Evolutionary conservation across 164 flowering plant species (phyloP).

Genomic region (Tetracentron sinense): DNA sequence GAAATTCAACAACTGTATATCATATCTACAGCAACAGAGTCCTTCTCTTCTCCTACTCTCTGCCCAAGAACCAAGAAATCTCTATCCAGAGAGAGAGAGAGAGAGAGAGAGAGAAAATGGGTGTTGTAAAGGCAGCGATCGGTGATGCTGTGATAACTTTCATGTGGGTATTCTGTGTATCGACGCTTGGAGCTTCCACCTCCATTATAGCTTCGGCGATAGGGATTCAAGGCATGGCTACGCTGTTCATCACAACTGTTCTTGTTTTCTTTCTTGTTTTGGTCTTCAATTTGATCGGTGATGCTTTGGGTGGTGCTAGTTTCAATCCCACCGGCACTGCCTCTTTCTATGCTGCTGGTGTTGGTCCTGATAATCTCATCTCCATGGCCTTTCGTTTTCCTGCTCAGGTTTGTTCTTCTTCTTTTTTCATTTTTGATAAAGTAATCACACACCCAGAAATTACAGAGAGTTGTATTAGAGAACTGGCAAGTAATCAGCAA

Average conservation of each 20-base stretch:
- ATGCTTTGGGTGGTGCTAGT: constrained; percentile 65
- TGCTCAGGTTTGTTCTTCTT: constrained; percentile 59
- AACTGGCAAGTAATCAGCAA: too few species aligned
- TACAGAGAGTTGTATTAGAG: too few species aligned
- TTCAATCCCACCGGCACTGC: constrained; percentile 75
- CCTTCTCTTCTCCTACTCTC: too few species aligned
- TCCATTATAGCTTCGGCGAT: constrained; percentile 31
- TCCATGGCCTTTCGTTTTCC: constrained; percentile 79
- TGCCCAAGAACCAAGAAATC: too few species aligned
- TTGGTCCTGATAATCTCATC: constrained; percentile 46
- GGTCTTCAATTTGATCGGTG: constrained; percentile 45
- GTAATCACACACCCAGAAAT: background rate
- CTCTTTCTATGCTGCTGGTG: constrained; percentile 70
- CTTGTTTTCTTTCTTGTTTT: constrained; percentile 47
- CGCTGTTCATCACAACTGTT: constrained; percentile 36
- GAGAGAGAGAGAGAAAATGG: constrained; percentile 2
- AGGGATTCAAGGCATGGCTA: constrained; percentile 31
- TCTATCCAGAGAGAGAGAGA: too few species aligned
- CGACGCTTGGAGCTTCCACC: constrained; percentile 45
- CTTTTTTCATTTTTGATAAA: background rate
- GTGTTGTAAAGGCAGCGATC: constrained; percentile 36
- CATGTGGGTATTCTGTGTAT: constrained; percentile 62
- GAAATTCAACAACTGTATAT: too few species aligned
- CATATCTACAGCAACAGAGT: too few species aligned
- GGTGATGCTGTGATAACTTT: constrained; percentile 60